Conservation (phyloP, 352 stramenopile species). For the Globisporangium uncinulatum region DNA sequence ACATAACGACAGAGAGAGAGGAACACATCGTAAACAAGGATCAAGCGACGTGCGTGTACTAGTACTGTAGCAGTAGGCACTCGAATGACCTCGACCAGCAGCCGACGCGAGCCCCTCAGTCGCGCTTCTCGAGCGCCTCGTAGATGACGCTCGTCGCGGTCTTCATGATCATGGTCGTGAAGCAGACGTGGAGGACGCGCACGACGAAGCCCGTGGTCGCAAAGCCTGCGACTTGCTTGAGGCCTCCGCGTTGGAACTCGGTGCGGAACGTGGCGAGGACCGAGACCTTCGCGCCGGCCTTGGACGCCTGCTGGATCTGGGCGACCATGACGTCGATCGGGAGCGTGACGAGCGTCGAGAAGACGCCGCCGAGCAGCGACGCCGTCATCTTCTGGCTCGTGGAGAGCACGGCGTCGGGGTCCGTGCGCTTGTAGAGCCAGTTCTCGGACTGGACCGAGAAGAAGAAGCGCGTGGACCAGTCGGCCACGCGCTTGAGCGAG, state of each 20-base stretch:
- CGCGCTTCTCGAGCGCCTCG: conserved; percentile 52
- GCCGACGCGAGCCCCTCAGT: not conserved
- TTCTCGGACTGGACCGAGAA: conserved; percentile 88
- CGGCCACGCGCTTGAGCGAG: conserved; percentile 89
- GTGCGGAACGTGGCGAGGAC: conserved; percentile 67
- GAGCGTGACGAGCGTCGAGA: conserved; percentile 79
- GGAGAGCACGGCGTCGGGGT: conserved; percentile 58
- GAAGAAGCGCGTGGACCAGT: conserved; percentile 91
- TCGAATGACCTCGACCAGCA: not conserved
- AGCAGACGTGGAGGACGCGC: conserved; percentile 66
- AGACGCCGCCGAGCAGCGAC: conserved; percentile 79
- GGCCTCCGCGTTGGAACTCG: conserved; percentile 68
- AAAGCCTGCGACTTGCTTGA: conserved; percentile 77
- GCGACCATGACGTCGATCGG: conserved; percentile 92
- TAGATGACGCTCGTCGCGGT: conserved; percentile 82
- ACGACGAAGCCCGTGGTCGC: conserved; percentile 78
- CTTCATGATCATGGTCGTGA: conserved; percentile 92
- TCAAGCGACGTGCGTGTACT: no score
- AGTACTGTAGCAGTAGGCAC: not conserved
- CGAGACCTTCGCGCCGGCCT: conserved; percentile 78
- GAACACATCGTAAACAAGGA: no score
- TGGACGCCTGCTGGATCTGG: conserved; percentile 91
- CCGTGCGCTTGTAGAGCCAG: conserved; percentile 59
- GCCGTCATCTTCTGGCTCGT: conserved; percentile 70
- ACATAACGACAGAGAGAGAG: not conserved